phyloP scores from a whole-genome alignment of 805 yeast species.

The Yueomyces sp. region DNA sequence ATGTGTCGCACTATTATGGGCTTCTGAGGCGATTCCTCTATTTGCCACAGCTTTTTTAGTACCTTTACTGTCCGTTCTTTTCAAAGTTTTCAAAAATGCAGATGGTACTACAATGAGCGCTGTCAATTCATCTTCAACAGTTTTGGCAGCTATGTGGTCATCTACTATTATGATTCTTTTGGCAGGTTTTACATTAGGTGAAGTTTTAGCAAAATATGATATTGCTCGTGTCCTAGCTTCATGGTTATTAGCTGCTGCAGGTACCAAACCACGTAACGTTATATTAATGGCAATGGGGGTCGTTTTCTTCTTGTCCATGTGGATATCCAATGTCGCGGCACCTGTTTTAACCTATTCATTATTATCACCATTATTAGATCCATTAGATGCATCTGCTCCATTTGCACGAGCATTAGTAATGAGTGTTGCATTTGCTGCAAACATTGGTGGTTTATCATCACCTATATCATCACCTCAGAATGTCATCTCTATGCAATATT shows the following conservation, averaged over 20 bases:
- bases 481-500: conserved; percentile 72
- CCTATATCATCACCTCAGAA: conserved; percentile 97
- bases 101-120: conserved; percentile 47
- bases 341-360: conserved; percentile 86
- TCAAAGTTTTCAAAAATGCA: conserved; percentile 45
- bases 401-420: conserved; percentile 75
- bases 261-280: conserved; percentile 69
- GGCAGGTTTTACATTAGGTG: conserved; percentile 91
- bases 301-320: conserved; percentile 76
- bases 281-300: conserved; percentile 72
- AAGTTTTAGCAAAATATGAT: conserved; percentile 81
- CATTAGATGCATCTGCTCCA: conserved; percentile 62
- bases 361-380: conserved; percentile 71
- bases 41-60: conserved; percentile 81
- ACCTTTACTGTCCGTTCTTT: conserved; percentile 65
- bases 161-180: conserved; percentile 78
- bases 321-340: conserved; percentile 95
- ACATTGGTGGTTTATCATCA: conserved; percentile 91
- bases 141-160: conserved; percentile 84
- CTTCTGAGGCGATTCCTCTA: conserved; percentile 85
- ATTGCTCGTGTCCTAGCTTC: conserved; percentile 87
- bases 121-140: conserved; percentile 49
- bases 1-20: conserved; percentile 70
- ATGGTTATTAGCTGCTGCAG: conserved; percentile 62
- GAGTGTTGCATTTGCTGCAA: conserved; percentile 85